Evolutionary conservation across 345 rosid species (phyloP), one percentile per base, ranked within the genome.

Genomic region (Salix viminalis): DNA sequence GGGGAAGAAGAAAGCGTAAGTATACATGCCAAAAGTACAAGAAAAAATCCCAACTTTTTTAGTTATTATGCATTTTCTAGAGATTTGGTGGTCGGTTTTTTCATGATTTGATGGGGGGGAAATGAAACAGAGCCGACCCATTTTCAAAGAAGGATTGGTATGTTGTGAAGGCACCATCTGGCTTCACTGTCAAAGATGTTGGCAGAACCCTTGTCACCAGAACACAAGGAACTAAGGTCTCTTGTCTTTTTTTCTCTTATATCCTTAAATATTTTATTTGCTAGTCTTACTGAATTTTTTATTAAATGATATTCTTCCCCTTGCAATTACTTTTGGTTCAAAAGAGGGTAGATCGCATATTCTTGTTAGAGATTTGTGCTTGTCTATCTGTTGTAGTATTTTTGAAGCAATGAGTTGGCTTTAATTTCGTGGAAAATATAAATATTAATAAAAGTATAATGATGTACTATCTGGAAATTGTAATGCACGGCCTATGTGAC

Each of bases 191-290:
- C 76, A 89, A 78, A 76, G 87, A 85, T 70, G 77, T 89, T 39
- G 90, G 89, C 50, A 89, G 87, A 76, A 89, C 89, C 69, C 85
- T 87, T 6, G 88, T 88, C 26, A 81, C 84, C 16, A 81, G 91
- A 37, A 88, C 91, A 24, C 91, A 88, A 75, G 91, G 91, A 24
- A 88, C 88, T 67, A 88, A 88, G 91, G 91, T 85, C 24, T 26
- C 26, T n/a, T 44, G 18, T 44, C 28, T 16, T 7, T 44, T 61
- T 18, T 23, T 23, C 3, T 23, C 39, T 34, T 9, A 12, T 5
- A 21, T n/a, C 13, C 14, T 13, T 2, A 1, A 16, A 5, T 64
- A 42, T 6, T 2, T 3, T 4, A 54, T 14, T 5, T 15, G 10
- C 16, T 4, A 6, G 5, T 39, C 41, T 60, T 8, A 21, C 28